These are phyloP conservation scores for Cruciata laevipes DNA, from an alignment of 257 asterid genomes.

Conservation along the genomic window DNA sequence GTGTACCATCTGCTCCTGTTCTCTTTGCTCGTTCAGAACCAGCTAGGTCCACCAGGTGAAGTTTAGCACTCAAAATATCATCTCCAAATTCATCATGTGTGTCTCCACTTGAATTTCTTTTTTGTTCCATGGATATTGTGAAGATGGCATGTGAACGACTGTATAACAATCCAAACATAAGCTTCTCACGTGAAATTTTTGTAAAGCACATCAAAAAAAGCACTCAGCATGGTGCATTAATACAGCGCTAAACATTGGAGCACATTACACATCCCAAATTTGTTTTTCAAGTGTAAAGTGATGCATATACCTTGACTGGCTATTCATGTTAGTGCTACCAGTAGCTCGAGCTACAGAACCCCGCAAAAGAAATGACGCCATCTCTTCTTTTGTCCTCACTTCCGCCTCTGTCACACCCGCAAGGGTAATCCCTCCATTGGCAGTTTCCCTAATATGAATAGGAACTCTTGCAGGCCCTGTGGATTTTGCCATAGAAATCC, in stretches of 20 bases:
- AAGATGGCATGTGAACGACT: conserved; percentile 99
- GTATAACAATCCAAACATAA: conserved; percentile 6
- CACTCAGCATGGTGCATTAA: not conserved
- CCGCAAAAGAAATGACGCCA: conserved; percentile 69
- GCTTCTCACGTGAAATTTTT: not conserved
- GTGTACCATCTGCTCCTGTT: conserved; percentile 95
- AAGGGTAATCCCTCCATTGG: conserved; percentile 79
- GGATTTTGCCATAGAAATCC: conserved; percentile 25
- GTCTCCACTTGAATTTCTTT: conserved; percentile 38
- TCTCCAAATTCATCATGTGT: conserved; percentile 48
- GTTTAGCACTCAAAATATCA: conserved; percentile 80
- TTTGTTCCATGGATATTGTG: conserved; percentile 89
- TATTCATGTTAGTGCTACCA: conserved; percentile 95
- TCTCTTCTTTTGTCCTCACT: conserved; percentile 81
- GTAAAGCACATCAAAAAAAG: not conserved
- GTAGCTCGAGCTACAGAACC: conserved; percentile 95
- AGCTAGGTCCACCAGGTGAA: conserved; percentile 94
- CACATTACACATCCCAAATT: too few species aligned
- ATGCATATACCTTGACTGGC: conserved; percentile 70
- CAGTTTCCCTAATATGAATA: conserved; percentile 85
- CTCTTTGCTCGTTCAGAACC: conserved; percentile 98
- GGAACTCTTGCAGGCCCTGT: conserved; percentile 69
- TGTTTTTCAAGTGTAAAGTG: not conserved
- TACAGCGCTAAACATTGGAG: too few species aligned
- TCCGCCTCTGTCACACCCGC: conserved; percentile 98